Conservation (phyloP, 371 early-diverging fungal genomes). For the Lichtheimia ornata region DNA sequence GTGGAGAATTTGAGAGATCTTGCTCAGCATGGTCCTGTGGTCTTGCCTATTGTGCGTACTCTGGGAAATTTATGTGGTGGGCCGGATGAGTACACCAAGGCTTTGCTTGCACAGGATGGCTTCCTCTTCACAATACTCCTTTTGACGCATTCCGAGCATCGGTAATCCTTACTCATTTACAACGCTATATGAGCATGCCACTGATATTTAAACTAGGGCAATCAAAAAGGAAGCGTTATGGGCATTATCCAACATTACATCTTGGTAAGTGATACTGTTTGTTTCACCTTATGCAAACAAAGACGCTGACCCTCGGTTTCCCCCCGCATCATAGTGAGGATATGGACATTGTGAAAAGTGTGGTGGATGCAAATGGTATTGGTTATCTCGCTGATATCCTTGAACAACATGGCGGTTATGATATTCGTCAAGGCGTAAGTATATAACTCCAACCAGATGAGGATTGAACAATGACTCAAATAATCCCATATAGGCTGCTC, state of each 20-base stretch:
- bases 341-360: constrained; percentile 43
- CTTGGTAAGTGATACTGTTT: constrained; percentile 39
- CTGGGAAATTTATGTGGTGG: constrained; percentile 72
- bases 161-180: constrained; percentile 28
- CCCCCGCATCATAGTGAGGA: constrained; percentile 14
- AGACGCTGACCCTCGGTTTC: neutral
- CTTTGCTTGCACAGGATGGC: constrained; percentile 42
- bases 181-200: neutral
- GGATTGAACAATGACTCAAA: neutral
- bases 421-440: constrained; percentile 66
- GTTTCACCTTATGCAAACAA: constrained; percentile 9
- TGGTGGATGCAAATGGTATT: constrained; percentile 53
- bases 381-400: constrained; percentile 55
- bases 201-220: constrained; percentile 37
- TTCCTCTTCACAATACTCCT: constrained; percentile 56
- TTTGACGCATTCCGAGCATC: constrained; percentile 55
- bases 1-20: constrained; percentile 28
- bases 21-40: constrained; percentile 44
- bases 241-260: constrained; percentile 75
- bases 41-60: constrained; percentile 64
- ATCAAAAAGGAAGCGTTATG: constrained; percentile 77
- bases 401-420: constrained; percentile 55
- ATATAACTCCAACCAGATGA: neutral
- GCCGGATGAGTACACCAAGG: constrained; percentile 60
- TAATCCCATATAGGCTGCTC: constrained; percentile 46